These are phyloP conservation scores for Jimgerdemannia flammicorona DNA, from an alignment of 192 early-diverging fungal species.

Conservation along the genomic window DNA sequence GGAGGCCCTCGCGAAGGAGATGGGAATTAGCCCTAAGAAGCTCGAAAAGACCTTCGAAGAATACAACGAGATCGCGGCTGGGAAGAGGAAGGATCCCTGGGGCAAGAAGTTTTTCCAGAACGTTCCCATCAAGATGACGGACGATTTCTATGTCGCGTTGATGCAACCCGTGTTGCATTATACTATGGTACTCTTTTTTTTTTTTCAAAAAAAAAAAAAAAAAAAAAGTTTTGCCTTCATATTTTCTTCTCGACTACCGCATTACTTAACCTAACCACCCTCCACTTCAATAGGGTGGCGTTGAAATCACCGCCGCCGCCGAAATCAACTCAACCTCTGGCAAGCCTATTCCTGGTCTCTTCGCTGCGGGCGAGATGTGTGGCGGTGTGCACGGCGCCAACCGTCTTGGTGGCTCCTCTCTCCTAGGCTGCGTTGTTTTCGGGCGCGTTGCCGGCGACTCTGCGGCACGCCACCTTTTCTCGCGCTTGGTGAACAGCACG, in stretches of 20 bases:
- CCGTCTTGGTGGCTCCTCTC: slow-evolving; percentile 89
- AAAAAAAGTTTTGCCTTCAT: neutral
- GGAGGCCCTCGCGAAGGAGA: slow-evolving; percentile 76
- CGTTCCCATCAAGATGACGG: too few species aligned
- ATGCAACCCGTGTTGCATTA: slow-evolving; percentile 77
- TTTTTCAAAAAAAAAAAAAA: neutral
- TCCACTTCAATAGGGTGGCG: slow-evolving; percentile 58
- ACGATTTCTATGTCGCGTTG: neutral
- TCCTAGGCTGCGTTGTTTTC: slow-evolving; percentile 95
- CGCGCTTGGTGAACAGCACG: slow-evolving; percentile 47
- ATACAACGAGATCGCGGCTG: slow-evolving; percentile 54
- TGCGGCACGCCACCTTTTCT: slow-evolving; percentile 58
- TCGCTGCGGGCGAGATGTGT: slow-evolving; percentile 91
- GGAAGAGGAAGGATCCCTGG: slow-evolving; percentile 41
- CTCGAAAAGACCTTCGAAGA: slow-evolving; percentile 51
- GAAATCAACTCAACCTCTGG: slow-evolving; percentile 53
- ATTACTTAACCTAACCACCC: slow-evolving; percentile 29
- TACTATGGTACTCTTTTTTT: neutral
- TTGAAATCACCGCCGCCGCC: slow-evolving; percentile 73
- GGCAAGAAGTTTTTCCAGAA: too few species aligned
- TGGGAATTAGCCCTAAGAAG: slow-evolving; percentile 45
- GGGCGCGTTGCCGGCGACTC: slow-evolving; percentile 86
- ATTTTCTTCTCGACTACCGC: neutral
- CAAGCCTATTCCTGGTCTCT: slow-evolving; percentile 72
- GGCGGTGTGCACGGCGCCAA: slow-evolving; percentile 97